Evolutionary conservation across 169 alveolate genomes (phyloP), one percentile per base, ranked within the genome.

Genomic region (Eimeria tenella): DNA sequence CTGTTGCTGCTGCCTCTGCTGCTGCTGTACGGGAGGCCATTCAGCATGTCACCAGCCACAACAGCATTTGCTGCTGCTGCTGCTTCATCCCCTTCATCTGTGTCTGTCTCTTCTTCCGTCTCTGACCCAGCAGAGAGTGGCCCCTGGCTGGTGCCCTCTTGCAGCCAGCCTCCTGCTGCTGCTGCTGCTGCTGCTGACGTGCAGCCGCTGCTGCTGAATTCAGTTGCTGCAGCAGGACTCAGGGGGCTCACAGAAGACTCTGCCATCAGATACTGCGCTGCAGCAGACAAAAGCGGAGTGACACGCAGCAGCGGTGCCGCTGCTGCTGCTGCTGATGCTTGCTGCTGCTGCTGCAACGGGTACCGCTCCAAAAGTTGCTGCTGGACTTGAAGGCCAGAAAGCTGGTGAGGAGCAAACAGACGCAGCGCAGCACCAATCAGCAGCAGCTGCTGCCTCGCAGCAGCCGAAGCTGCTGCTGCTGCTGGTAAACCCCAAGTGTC

Each of bases 371-470:
- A 8, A 7, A 17, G 77, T 23, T 68, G 77, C 77, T 68, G 77
- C 77, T 68, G 77, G 13, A 23, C 3, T 13, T 68, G 31, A 15
- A 68, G 31, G 77, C 31, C 9, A 3, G 49, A 68, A n/a, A 68
- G 77, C 77, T 68, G 49, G 31, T 68, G 77, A 68, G 77, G 77
- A 13, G 31, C 77, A 3, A 68, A 68, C 13, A 68, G n/a, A 17
- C 77, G 77, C 77, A 68, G 31, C 11, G 31, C 77, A 68, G 77
- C n/a, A 10, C 77, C 77, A 13, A 68, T 7, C 49, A 68, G 77
- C 77, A 68, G 77, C 31, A 68, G 77, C 77, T 68, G n/a, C 77
- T 17, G 77, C 31, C 77, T 13, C n/a, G 77, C n/a, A n/a, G 31
- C 31, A 68, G 11, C 77, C 13, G n/a, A 7, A 8, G 31, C 77